Percentiles rank a stretch among this genome's conserved stretches.
Evolutionary conservation across 805 yeast genomes (phyloP).

Genomic region (Suhomyces kilbournensis): DNA sequence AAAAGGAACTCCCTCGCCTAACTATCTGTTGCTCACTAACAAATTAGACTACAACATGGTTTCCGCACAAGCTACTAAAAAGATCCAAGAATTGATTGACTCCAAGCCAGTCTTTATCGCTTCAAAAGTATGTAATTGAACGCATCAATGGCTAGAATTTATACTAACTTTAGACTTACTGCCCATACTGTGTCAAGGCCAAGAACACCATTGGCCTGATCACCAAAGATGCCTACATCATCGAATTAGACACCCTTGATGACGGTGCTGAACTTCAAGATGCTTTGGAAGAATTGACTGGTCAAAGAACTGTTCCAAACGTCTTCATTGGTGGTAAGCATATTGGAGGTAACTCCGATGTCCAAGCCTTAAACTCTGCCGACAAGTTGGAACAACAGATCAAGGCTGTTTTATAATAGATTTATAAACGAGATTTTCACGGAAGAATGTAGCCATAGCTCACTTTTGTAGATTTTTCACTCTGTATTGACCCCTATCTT

Average conservation of each 20-base stretch:
- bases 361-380: slow-evolving; percentile 63
- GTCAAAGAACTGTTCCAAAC: slow-evolving; percentile 93
- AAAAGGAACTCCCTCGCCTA: too few relatives aligned
- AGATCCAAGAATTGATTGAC: slow-evolving; percentile 63
- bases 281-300: slow-evolving; percentile 72
- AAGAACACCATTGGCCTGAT: slow-evolving; percentile 42
- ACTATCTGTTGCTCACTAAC: too few relatives aligned
- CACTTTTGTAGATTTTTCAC: neutral
- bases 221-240: slow-evolving; percentile 46
- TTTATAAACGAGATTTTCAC: neutral
- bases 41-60: slow-evolving; percentile 40
- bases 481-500: too few relatives aligned
- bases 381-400: slow-evolving; percentile 54
- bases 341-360: slow-evolving; percentile 92
- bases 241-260: slow-evolving; percentile 53
- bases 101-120: slow-evolving; percentile 74
- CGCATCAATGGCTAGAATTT: neutral
- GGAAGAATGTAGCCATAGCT: neutral
- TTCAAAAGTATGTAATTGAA: slow-evolving; percentile 55
- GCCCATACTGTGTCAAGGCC: slow-evolving; percentile 44
- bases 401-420: slow-evolving; percentile 35
- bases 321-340: slow-evolving; percentile 87
- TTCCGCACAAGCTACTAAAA: slow-evolving; percentile 53
- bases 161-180: slow-evolving; percentile 25
- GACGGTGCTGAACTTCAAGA: slow-evolving; percentile 82